These are phyloP conservation scores for Annona squamosa DNA, from an alignment of 164 flowering plant genomes.

Conservation along the genomic window DNA sequence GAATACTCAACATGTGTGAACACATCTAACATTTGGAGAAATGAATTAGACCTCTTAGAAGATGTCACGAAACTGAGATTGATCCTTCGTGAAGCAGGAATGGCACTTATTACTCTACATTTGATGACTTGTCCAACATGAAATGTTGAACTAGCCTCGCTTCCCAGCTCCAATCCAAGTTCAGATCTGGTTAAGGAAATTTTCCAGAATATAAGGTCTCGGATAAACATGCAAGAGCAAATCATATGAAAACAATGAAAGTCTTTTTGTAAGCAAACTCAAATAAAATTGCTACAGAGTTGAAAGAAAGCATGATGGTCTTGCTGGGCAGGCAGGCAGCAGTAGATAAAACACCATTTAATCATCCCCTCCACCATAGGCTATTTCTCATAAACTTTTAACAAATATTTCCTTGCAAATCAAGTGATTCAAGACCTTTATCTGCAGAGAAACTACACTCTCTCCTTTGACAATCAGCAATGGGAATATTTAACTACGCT, in stretches of 20 bases:
- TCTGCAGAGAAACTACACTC: no score
- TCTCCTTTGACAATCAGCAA: no score
- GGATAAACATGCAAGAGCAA: background rate
- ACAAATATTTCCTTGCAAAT: no score
- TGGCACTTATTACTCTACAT: conserved; percentile 67
- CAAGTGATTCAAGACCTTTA: no score
- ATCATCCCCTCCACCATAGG: no score
- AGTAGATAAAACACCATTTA: no score
- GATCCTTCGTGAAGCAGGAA: conserved; percentile 61
- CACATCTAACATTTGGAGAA: background rate
- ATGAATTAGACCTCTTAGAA: conserved; percentile 54
- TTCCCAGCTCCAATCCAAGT: conserved; percentile 73
- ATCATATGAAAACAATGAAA: background rate
- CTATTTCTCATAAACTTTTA: no score
- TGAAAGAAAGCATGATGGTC: no score
- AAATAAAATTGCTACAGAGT: no score
- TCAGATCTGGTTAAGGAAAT: conserved; percentile 50
- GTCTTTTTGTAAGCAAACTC: background rate
- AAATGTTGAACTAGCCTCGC: conserved; percentile 54
- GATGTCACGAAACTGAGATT: conserved; percentile 71
- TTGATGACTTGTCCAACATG: conserved; percentile 97
- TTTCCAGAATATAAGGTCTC: background rate
- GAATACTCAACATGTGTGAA: background rate
- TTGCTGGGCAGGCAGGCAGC: no score
- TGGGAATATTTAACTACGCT: no score